phyloP scores from a whole-genome alignment of 129 eudicot genomes.

The Escallonia rubra region DNA sequence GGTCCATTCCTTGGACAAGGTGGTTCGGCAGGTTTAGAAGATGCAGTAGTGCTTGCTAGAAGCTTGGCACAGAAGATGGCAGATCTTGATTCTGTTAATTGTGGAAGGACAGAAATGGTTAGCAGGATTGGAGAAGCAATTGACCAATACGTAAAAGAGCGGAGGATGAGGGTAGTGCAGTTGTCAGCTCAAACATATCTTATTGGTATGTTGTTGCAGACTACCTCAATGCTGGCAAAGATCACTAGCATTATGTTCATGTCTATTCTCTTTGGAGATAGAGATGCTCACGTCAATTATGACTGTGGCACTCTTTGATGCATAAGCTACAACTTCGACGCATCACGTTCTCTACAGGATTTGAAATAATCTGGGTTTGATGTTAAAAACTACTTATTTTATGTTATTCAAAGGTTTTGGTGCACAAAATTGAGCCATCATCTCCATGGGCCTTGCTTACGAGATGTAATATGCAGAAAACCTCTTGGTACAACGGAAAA shows the following conservation, averaged over 20 bases:
- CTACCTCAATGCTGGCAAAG: conserved; percentile 25
- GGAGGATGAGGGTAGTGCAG: conserved; percentile 42
- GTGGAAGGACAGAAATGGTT: conserved; percentile 1
- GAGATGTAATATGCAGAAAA: too few relatives aligned
- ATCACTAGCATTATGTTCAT: conserved; percentile 24
- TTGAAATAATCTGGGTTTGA: too few relatives aligned
- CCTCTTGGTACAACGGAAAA: too few relatives aligned
- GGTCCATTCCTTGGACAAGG: conserved; percentile 76
- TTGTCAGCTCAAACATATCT: conserved; percentile 50
- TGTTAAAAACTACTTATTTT: too few relatives aligned
- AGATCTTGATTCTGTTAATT: not conserved
- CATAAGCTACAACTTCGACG: not conserved
- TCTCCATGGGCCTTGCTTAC: too few relatives aligned
- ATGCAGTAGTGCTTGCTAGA: conserved; percentile 60
- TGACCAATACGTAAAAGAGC: conserved; percentile 29
- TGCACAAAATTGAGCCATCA: too few relatives aligned
- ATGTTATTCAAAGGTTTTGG: too few relatives aligned
- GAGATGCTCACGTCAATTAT: conserved; percentile 33
- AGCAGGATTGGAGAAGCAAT: conserved; percentile 29
- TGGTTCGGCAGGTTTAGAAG: conserved; percentile 66
- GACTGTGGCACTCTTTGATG: conserved; percentile 64
- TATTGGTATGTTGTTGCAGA: conserved; percentile 25
- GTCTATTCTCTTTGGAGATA: conserved; percentile 29
- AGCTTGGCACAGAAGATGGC: conserved; percentile 29
- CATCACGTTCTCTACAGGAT: too few relatives aligned